Base-by-base conservation (phyloP, 2,329 filamentous ascomycete species). In the Triangularia verruculosa region DNA sequence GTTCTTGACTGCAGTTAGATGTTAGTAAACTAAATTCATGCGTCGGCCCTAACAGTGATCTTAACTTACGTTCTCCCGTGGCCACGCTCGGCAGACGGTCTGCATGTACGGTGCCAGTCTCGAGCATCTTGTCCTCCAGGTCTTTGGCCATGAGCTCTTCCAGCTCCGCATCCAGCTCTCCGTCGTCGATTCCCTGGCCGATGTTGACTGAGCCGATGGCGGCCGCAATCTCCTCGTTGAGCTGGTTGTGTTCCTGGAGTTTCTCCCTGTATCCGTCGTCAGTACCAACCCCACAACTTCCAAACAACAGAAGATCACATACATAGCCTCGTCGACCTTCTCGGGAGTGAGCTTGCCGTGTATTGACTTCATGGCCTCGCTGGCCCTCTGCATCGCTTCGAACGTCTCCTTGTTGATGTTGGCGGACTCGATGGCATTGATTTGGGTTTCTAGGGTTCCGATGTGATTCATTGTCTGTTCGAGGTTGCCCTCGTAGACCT, bases 331-430 rank as follows among this genome's bases (percentile, higher is more conserved):
- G 77, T 98, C 94, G 67, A 99, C 94, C 79, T 96, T 95, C 72
- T 97, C 93, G 68, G 95, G 91, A 57, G 92, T 97, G 69, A 98
- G 86, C 68, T 91, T 91, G 71, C 88, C 89, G 76, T 98, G 93
- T 71, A 99, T 99, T 68, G 89, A 82, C 81, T 93, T 90, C 93
- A 99, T 98, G 34, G 94, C 95, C 66, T 88, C 81, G 69, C 91
- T 88, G 11, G 95, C 94, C 74, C 89, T 89, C 85, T 96, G 89
- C 93, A 99, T 97, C 7, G 93, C 94, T 70, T 89, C 86, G 68
- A 98, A 83, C 12, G 95, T 99, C 82, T 97, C 93, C 79, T 94
- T 89, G 83, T 99, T 99, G 82, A 99, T 97, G 77, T 98, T 99
- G 66, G 95, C 95, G 56, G 93, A 92, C 79, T 99, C 95, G 81